These are phyloP conservation scores for Beauveria pseudobassiana DNA, from an alignment of 2,329 filamentous ascomycete species.

Conservation along the genomic window DNA sequence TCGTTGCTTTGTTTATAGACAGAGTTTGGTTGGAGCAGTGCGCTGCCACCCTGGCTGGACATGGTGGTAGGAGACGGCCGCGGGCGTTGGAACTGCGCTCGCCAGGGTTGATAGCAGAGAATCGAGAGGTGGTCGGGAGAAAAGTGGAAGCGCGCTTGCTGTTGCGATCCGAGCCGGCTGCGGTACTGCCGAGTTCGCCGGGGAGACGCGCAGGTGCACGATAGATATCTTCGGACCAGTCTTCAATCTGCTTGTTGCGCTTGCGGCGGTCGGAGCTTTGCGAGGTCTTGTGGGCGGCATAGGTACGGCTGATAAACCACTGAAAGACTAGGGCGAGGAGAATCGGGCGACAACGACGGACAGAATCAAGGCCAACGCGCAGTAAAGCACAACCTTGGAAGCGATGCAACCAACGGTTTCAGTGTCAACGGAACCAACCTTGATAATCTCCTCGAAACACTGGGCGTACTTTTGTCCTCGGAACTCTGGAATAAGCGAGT, in stretches of 20 bases:
- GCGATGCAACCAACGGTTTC: constrained; percentile 96
- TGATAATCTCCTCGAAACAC: constrained; percentile 89
- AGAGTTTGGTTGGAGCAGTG: constrained; percentile 60
- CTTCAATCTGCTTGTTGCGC: constrained; percentile 88
- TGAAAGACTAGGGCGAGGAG: constrained; percentile 82
- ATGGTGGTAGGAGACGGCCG: constrained; percentile 76
- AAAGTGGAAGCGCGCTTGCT: constrained; percentile 80
- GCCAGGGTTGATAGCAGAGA: constrained; percentile 80
- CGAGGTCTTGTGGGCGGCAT: constrained; percentile 77
- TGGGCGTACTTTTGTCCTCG: constrained; percentile 73
- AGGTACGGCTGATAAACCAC: constrained; percentile 88
- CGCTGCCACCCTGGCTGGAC: constrained; percentile 69
- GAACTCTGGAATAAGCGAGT: constrained; percentile 79
- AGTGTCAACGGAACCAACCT: constrained; percentile 91
- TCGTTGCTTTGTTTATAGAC: constrained; percentile 64
- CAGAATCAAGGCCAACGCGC: constrained; percentile 85
- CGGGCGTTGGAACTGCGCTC: constrained; percentile 49
- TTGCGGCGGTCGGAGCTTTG: constrained; percentile 74
- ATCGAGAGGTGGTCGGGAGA: constrained; percentile 87
- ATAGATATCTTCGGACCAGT: constrained; percentile 97
- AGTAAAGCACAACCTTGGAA: constrained; percentile 91
- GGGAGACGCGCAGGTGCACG: constrained; percentile 76
- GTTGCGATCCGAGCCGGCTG: constrained; percentile 56
- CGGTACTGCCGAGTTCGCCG: constrained; percentile 60
- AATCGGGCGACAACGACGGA: constrained; percentile 84